A percentile compares a stretch with the other conserved stretches of the same genome.
Conservation (phyloP, 1,284 basidiomycete genomes). For the Acaromyces ingoldii region DNA sequence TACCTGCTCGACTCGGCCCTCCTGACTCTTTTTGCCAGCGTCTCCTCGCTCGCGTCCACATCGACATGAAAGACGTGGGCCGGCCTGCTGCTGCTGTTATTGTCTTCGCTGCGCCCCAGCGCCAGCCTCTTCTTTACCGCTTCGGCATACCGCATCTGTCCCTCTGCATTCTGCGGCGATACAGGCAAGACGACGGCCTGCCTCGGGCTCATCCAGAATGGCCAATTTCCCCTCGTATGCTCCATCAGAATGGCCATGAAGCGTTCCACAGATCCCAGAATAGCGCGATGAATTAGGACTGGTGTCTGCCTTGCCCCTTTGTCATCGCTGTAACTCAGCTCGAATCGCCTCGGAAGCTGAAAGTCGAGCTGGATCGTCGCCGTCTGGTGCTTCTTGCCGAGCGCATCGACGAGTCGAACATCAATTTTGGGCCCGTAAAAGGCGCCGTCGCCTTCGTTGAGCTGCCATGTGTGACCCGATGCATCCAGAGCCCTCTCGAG, state of each 20-base stretch:
- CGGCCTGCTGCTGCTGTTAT: background rate
- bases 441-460: conserved; percentile 47
- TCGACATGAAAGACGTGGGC: conserved; percentile 46
- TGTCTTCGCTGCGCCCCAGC: conserved; percentile 12
- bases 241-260: conserved; percentile 50
- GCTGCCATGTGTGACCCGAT: conserved; percentile 26
- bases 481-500: conserved; percentile 32
- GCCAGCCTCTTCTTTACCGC: conserved; percentile 20
- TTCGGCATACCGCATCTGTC: conserved; percentile 20
- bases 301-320: background rate
- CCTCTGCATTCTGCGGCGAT: conserved; percentile 9
- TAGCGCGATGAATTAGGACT: conserved; percentile 51
- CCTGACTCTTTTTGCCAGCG: conserved; percentile 34
- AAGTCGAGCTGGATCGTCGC: conserved; percentile 51
- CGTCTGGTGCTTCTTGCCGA: conserved; percentile 43
- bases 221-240: conserved; percentile 44
- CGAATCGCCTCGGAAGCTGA: conserved; percentile 45
- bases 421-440: conserved; percentile 52
- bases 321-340: conserved; percentile 33
- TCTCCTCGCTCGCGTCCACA: conserved; percentile 31
- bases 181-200: conserved; percentile 43
- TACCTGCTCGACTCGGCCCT: conserved; percentile 34
- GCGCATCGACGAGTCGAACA: conserved; percentile 43
- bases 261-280: conserved; percentile 47
- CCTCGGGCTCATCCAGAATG: conserved; percentile 45